Conservation (phyloP, 2,329 filamentous ascomycete species). For the Talaromyces amestolkiae region DNA sequence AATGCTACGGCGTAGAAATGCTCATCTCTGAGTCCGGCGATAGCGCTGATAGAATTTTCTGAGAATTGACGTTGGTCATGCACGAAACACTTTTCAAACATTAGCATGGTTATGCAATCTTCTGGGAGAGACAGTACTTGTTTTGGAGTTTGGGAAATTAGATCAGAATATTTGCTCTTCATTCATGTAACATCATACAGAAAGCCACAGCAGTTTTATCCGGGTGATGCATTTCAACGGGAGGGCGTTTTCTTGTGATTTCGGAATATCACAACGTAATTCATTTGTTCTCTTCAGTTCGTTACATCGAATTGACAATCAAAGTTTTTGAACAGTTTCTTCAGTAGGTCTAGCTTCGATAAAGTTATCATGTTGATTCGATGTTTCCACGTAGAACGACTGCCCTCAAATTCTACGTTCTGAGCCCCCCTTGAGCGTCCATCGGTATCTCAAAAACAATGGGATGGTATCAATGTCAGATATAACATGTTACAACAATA, state of each 20-base stretch:
- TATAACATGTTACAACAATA: no score
- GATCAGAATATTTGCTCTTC: background rate
- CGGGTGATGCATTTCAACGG: background rate
- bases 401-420: no score
- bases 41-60: background rate
- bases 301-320: background rate
- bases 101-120: background rate
- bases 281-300: background rate
- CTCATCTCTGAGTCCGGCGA: background rate
- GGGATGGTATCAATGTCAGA: no score
- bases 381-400: background rate
- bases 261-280: background rate
- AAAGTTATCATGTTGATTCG: background rate
- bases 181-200: background rate
- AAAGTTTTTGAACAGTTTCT: background rate
- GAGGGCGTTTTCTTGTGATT: background rate
- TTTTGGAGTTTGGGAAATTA: background rate
- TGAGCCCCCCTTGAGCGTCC: no score
- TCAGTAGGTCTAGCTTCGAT: background rate
- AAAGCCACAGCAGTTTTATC: background rate
- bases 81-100: background rate
- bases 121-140: background rate
- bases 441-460: no score
- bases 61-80: background rate
- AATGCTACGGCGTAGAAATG: background rate